These are phyloP conservation scores for Pulveroboletus frians DNA, from an alignment of 768 basidiomycete species.

Conservation along the genomic window DNA sequence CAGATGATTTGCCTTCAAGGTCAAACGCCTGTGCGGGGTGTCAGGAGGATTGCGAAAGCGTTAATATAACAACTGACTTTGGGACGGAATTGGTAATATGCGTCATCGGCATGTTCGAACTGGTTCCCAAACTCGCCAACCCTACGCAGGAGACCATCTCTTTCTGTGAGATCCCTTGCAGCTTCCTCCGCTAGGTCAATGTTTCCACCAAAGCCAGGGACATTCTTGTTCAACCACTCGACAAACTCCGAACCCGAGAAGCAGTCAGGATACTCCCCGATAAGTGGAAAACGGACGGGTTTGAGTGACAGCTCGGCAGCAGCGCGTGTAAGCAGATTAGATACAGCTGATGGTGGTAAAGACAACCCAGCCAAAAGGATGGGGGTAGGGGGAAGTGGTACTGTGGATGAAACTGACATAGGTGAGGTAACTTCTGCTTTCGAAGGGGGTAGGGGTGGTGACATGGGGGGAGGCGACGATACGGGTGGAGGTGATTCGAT, in stretches of 20 bases:
- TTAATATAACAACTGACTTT: slow-evolving; percentile 45
- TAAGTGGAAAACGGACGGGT: slow-evolving; percentile 66
- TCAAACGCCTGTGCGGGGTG: slow-evolving; percentile 25
- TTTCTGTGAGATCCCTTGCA: slow-evolving; percentile 50
- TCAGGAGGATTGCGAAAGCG: slow-evolving; percentile 22
- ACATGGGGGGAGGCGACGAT: slow-evolving; percentile 60
- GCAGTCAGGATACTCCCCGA: slow-evolving; percentile 81
- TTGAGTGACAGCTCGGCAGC: slow-evolving; percentile 66
- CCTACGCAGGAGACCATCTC: slow-evolving; percentile 56
- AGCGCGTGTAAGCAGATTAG: slow-evolving; percentile 66
- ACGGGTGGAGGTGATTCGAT: slow-evolving; percentile 36
- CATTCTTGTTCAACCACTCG: slow-evolving; percentile 73
- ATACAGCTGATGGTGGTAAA: slow-evolving; percentile 58
- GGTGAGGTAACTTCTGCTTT: slow-evolving; percentile 35
- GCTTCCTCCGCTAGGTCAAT: slow-evolving; percentile 74
- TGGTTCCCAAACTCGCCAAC: slow-evolving; percentile 80
- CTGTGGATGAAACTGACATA: slow-evolving; percentile 25
- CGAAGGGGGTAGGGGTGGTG: slow-evolving; percentile 50
- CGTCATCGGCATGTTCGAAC: slow-evolving; percentile 73
- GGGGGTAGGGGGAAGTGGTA: slow-evolving; percentile 43
- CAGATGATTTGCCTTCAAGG: slow-evolving; percentile 23
- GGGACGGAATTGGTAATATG: slow-evolving; percentile 79
- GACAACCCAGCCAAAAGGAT: slow-evolving; percentile 75
- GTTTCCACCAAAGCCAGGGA: slow-evolving; percentile 72
- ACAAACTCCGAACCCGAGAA: slow-evolving; percentile 90